phyloP scores from a whole-genome alignment of 768 basidiomycete species.

The Amanita fuliginea region DNA sequence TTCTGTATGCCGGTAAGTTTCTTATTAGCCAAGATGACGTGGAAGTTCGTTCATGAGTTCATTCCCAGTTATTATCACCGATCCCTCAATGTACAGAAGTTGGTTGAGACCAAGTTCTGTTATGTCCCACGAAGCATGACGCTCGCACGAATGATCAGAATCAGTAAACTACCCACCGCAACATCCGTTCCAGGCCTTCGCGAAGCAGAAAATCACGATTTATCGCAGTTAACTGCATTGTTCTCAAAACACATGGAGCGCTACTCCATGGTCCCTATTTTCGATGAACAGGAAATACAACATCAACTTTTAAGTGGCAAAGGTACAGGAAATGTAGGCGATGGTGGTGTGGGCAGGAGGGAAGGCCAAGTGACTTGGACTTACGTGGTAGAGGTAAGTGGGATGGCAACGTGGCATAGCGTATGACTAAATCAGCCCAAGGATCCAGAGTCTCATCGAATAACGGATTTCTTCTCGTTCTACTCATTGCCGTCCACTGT shows the following conservation, averaged over 20 bases:
- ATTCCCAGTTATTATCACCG: conserved; percentile 78
- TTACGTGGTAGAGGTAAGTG: conserved; percentile 84
- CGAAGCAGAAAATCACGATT: conserved; percentile 79
- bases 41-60: conserved; percentile 6
- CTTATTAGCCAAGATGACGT: background rate
- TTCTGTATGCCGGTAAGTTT: conserved; percentile 64
- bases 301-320: conserved; percentile 87
- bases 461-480: conserved; percentile 97
- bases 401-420: background rate
- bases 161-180: conserved; percentile 55
- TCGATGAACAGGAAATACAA: conserved; percentile 64
- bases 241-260: conserved; percentile 72
- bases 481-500: conserved; percentile 94
- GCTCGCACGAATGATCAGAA: conserved; percentile 78
- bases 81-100: conserved; percentile 81
- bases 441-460: conserved; percentile 71
- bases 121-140: conserved; percentile 80
- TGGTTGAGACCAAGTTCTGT: conserved; percentile 86
- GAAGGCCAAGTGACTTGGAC: conserved; percentile 88
- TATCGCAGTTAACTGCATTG: conserved; percentile 59
- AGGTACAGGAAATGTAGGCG: conserved; percentile 45
- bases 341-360: conserved; percentile 41
- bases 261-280: conserved; percentile 73
- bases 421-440: conserved; percentile 18
- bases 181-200: conserved; percentile 52